Base-by-base conservation (phyloP, 108 stramenopile genomes). In the Nannochloropsis salina region DNA sequence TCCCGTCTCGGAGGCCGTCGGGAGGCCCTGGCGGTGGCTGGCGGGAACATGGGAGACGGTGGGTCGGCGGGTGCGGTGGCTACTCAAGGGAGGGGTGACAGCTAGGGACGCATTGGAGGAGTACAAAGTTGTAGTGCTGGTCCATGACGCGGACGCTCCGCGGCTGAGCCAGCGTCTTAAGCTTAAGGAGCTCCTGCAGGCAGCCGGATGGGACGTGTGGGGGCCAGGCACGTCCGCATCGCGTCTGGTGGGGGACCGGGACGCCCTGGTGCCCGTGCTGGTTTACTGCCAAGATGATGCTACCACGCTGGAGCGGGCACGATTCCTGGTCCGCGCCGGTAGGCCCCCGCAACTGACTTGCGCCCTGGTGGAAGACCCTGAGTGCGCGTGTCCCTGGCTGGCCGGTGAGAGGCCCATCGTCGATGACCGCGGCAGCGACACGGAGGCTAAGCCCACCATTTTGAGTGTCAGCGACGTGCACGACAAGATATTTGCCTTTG, bases 71-170 rank as follows among this genome's bases (percentile, higher is more conserved):
- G 20, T 74, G n/a, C 61, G 61, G n/a, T 74, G 61, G 61, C 8
- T 74, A 74, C 15, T 74, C 2, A 74, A 74, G 61, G 61, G 61
- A n/a, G 61, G 61, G 4, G 61, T 74, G 6, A 74, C 61, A 6
- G 61, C 61, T n/a, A 74, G 61, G 61, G 61, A 74, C n/a, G 61
- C 61, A 15, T n/a, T 74, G 61, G 61, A 74, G 61, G 61, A 74
- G 61, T 74, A 74, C 8, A 74, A 74, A n/a, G 61, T 74, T 6
- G 61, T 74, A 3, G 61, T 74, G 8, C 61, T 74, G 20, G 61
- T 74, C 20, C 61, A 74, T 8, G 61, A 74, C 61, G 61, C 61
- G n/a, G 61, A 74, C n/a, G 15, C 61, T 15, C 20, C 61, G 8
- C 15, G 61, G n/a, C 61, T 74, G 61, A n/a, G 61, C 15, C 61